These are phyloP conservation scores for Hypoxylon sp. DNA, from an alignment of 2,329 filamentous ascomycete species.

Conservation along the genomic window DNA sequence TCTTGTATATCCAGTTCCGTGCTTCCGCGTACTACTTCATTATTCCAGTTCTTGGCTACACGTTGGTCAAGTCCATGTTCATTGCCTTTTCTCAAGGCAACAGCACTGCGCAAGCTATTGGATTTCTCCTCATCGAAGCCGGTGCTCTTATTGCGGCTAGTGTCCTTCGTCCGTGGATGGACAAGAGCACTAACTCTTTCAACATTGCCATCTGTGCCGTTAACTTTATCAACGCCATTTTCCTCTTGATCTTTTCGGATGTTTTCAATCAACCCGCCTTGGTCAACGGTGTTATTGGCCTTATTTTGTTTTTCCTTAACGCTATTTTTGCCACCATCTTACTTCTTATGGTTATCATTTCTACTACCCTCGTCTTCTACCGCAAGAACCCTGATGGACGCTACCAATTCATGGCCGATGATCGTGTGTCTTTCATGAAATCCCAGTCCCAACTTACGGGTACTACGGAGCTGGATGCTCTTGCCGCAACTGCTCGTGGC, in stretches of 20 bases:
- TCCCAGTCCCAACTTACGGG: conserved; percentile 75
- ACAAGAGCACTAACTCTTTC: conserved; percentile 91
- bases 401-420: conserved; percentile 89
- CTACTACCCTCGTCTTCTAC: conserved; percentile 71
- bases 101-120: conserved; percentile 76
- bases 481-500: conserved; percentile 82
- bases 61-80: conserved; percentile 82
- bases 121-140: conserved; percentile 78
- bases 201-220: conserved; percentile 84
- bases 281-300: conserved; percentile 83
- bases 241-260: conserved; percentile 82
- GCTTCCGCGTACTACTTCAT: conserved; percentile 91
- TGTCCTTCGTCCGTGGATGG: conserved; percentile 88
- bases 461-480: conserved; percentile 81
- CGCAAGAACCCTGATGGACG: conserved; percentile 87
- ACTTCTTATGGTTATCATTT: conserved; percentile 78
- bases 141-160: conserved; percentile 74
- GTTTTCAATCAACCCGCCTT: conserved; percentile 81
- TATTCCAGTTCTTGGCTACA: conserved; percentile 75
- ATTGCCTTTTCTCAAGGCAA: conserved; percentile 76
- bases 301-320: conserved; percentile 84
- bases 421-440: conserved; percentile 91
- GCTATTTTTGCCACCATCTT: conserved; percentile 79
- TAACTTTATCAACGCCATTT: conserved; percentile 84
- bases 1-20: conserved; percentile 89